Evolutionary conservation across 1,284 basidiomycete genomes (phyloP).

Genomic region (Rhodofomes roseus): DNA sequence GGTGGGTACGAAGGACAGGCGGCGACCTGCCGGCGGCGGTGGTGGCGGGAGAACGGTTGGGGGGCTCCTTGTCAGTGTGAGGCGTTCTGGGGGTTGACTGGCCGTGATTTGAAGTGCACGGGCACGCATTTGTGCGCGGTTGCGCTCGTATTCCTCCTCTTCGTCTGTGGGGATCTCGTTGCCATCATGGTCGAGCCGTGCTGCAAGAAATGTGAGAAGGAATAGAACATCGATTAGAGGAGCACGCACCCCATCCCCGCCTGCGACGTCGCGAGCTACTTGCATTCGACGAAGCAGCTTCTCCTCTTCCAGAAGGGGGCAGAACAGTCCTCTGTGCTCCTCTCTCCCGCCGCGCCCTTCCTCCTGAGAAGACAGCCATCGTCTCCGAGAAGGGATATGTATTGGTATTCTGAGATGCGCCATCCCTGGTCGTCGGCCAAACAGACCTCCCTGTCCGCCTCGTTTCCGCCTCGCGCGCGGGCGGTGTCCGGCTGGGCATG

Average conservation of each 20-base stretch:
- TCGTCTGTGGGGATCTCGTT: slow-evolving; percentile 23
- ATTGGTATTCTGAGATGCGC: not conserved
- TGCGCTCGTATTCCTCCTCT: slow-evolving; percentile 27
- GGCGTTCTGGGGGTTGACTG: slow-evolving; percentile 5
- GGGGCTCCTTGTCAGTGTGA: slow-evolving; percentile 5
- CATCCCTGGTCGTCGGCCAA: not conserved
- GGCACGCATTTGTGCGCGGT: slow-evolving; percentile 22
- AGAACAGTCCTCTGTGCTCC: not conserved
- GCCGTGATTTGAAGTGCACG: slow-evolving; percentile 20
- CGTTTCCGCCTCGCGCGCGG: not conserved
- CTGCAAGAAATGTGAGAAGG: slow-evolving; percentile 9
- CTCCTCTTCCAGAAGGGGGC: not conserved
- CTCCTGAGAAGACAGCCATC: not conserved
- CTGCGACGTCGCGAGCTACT: slow-evolving; percentile 8
- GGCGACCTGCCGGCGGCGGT: slow-evolving; percentile 12
- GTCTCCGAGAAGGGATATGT: not conserved
- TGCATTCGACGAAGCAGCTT: not conserved
- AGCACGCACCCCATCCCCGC: slow-evolving; percentile 20
- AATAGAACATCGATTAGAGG: not conserved
- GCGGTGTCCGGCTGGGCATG: not conserved
- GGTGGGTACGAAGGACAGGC: slow-evolving; percentile 16
- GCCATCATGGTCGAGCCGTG: slow-evolving; percentile 21
- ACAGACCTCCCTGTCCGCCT: not conserved
- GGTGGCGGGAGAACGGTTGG: not conserved
- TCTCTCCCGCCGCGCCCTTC: not conserved